These are phyloP conservation scores for Flammula alnicola DNA, from an alignment of 1,284 basidiomycete genomes.

Conservation along the genomic window DNA sequence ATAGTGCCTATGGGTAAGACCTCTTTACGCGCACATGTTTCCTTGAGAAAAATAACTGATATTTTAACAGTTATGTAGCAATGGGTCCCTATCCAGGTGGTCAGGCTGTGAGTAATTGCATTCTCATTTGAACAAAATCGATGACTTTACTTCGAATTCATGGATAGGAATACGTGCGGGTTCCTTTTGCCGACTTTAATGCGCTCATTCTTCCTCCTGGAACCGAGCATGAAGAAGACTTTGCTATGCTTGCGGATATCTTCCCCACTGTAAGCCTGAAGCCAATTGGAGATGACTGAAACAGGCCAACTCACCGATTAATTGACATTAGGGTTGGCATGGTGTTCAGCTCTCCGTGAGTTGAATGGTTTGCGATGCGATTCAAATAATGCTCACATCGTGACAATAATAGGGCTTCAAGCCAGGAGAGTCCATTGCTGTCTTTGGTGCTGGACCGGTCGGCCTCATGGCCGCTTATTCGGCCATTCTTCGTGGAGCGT, in stretches of 20 bases:
- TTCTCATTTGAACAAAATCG: not conserved
- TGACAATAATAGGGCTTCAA: too few species aligned
- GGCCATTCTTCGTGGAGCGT: slow-evolving; percentile 52
- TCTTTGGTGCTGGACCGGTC: slow-evolving; percentile 56
- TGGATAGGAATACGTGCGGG: slow-evolving; percentile 55
- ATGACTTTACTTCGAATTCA: not conserved
- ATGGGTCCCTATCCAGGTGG: slow-evolving; percentile 59
- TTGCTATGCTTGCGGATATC: slow-evolving; percentile 56
- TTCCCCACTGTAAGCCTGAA: slow-evolving; percentile 50
- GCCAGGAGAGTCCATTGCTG: slow-evolving; percentile 54
- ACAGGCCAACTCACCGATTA: too few species aligned
- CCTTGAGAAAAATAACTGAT: not conserved
- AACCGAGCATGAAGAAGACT: slow-evolving; percentile 57
- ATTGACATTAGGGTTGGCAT: slow-evolving; percentile 50
- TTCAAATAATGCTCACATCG: too few species aligned
- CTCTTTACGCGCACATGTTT: not conserved
- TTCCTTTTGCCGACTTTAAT: slow-evolving; percentile 60
- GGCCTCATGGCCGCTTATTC: slow-evolving; percentile 61
- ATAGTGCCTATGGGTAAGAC: slow-evolving; percentile 48
- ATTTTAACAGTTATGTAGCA: slow-evolving; percentile 44
- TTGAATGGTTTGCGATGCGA: too few species aligned
- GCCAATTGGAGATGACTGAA: not conserved
- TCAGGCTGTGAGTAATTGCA: slow-evolving; percentile 43
- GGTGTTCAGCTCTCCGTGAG: slow-evolving; percentile 51
- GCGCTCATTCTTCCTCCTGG: slow-evolving; percentile 55